Conservation (phyloP, 169 alveolate species). For the Cryptosporidium canis region DNA sequence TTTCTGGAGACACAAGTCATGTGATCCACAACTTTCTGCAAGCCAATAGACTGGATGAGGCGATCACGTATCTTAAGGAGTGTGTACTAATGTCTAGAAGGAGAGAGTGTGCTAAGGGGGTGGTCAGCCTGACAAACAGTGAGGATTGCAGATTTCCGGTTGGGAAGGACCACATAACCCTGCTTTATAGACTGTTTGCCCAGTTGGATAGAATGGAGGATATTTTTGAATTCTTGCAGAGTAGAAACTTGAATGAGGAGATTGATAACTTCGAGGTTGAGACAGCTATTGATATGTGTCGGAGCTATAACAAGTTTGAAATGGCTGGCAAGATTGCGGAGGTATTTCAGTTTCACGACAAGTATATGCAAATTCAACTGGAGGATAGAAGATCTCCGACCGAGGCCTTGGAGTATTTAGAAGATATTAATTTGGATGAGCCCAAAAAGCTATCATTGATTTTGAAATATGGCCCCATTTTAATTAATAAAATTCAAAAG, state of each 20-base stretch:
- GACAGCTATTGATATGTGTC: conserved; percentile 61
- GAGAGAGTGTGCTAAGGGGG: neutral
- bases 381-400: conserved; percentile 44
- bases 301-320: conserved; percentile 57
- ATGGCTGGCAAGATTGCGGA: conserved; percentile 59
- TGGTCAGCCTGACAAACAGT: neutral
- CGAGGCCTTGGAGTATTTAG: conserved; percentile 48
- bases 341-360: conserved; percentile 39
- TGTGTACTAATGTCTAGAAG: conserved; percentile 12
- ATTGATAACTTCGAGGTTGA: conserved; percentile 43
- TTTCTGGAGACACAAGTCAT: conserved; percentile 43
- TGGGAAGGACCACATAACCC: conserved; percentile 43
- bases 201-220: conserved; percentile 64
- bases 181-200: conserved; percentile 50
- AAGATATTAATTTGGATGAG: conserved; percentile 46
- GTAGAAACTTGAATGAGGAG: conserved; percentile 18
- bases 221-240: conserved; percentile 1
- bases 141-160: conserved; percentile 17
- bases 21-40: conserved; percentile 38
- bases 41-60: conserved; percentile 40
- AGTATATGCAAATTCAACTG: conserved; percentile 37
- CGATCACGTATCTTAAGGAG: conserved; percentile 22
- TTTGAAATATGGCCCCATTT: conserved; percentile 44
- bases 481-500: conserved; percentile 52
- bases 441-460: conserved; percentile 39